Base-by-base conservation (phyloP, 768 basidiomycete genomes). In the Boletus vinaceobasis region DNA sequence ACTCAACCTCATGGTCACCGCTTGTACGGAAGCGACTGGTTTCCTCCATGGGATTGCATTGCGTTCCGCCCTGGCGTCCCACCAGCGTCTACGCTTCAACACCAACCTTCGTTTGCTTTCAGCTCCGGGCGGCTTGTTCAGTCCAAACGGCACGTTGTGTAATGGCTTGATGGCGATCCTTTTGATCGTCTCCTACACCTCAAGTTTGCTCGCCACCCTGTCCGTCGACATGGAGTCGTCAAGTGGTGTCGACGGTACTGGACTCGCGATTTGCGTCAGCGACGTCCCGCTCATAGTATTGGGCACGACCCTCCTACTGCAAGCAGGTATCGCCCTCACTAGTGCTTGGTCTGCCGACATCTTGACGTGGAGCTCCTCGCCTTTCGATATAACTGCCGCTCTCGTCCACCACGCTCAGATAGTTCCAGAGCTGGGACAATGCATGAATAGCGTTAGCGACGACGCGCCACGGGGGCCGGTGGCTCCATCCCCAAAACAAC, bases 301-400 rank as follows among this genome's bases (percentile, higher is more conserved):
- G 26, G 69, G 71, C 5, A 42, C 62, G 23, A 5, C 60, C 17
- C 54, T 72, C 23, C 39, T 63, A 1, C 45, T 61, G 17, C 71
- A 71, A 47, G 65, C 55, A 1, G 5, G 60, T 5, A 61, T 72
- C 29, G 67, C 65, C 8, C 50, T 71, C 26, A 45, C 44, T 2
- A 67, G 65, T 17, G 56, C 62, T 17, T 44, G 56, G n/a, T 29
- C 50, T 23, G 62, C 65, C 17, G 59, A 64, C 50, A 57, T 71
- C 33, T 35, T 64, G 43, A 71, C 71, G 10, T 71, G 71, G 71
- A 72, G 71, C 19, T 66, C 69, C 29, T 71, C 70, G 1, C 55
- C 65, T 17, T 59, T 73, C 15, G 69, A 69, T 13, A 55, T 65
- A 1, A 68, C 69, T 4, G 67, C 71, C 1, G 71, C 70, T 3